Percentiles rank a stretch among this genome's conserved stretches.
Conservation (phyloP, 1,284 basidiomycete genomes). For the Pulveroboletus sp. region DNA sequence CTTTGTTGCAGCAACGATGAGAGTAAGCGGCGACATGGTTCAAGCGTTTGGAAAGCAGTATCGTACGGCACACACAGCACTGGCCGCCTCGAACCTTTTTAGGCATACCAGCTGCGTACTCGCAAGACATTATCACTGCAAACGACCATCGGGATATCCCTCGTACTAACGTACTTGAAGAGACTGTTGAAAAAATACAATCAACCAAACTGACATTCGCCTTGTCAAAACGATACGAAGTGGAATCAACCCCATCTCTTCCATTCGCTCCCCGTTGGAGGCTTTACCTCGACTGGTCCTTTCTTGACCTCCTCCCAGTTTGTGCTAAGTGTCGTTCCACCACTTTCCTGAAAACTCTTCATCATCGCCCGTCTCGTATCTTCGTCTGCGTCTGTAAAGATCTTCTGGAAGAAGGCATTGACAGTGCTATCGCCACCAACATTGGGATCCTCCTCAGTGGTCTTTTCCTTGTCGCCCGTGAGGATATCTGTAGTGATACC, state of each 20-base stretch:
- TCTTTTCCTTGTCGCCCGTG: conserved; percentile 59
- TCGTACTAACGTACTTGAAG: too few species aligned
- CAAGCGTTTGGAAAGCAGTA: too few species aligned
- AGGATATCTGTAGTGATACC: conserved; percentile 71
- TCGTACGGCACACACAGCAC: too few species aligned
- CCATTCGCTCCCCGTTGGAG: conserved; percentile 81
- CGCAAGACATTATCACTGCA: too few species aligned
- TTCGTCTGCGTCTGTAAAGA: conserved; percentile 85
- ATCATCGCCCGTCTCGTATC: conserved; percentile 92
- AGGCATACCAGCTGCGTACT: too few species aligned
- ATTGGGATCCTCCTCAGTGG: conserved; percentile 75
- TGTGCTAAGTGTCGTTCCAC: conserved; percentile 89
- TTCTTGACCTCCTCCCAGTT: conserved; percentile 89
- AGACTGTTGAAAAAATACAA: neutral
- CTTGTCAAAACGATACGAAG: neutral
- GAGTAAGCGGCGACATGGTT: conserved; percentile 68
- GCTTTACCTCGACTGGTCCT: conserved; percentile 68
- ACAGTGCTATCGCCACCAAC: conserved; percentile 77
- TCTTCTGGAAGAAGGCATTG: conserved; percentile 80
- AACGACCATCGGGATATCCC: too few species aligned
- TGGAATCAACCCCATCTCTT: conserved; percentile 64
- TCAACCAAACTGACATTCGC: neutral
- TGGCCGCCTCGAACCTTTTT: too few species aligned
- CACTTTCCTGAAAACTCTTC: conserved; percentile 92
- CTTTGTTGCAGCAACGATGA: conserved; percentile 91